Evolutionary conservation across 495 filamentous ascomycete species (phyloP).

Genomic region (Xylaria scruposa): DNA sequence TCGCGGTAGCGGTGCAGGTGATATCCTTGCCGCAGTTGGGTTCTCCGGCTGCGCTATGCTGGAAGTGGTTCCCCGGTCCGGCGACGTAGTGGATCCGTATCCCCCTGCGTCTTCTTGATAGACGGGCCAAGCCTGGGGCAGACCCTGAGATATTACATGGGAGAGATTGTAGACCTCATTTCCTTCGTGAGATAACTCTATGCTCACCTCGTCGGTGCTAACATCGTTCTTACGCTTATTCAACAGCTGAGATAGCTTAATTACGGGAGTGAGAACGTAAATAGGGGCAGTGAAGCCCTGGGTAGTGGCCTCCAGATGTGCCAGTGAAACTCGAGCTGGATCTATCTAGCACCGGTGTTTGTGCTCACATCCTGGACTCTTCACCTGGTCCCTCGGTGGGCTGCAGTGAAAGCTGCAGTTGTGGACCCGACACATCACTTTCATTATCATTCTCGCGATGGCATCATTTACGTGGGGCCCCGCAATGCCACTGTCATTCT

Average conservation of each 20-base stretch:
- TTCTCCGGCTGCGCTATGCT: neutral
- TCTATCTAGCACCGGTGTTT: neutral
- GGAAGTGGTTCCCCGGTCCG: neutral
- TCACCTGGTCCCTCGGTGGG: neutral
- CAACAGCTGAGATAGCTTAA: neutral
- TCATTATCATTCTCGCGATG: neutral
- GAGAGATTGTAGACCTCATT: neutral
- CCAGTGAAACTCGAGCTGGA: neutral
- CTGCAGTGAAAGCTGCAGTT: neutral
- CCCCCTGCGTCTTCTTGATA: neutral
- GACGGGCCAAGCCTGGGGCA: neutral
- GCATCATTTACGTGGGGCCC: neutral
- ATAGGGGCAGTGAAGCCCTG: neutral
- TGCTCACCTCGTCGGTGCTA: neutral
- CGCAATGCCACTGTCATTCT: neutral
- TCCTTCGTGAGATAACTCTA: neutral
- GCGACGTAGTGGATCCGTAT: neutral
- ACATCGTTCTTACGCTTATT: neutral
- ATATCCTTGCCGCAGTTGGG: neutral
- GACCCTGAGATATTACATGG: neutral
- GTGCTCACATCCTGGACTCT: neutral
- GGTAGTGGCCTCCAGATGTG: neutral
- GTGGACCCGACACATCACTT: neutral
- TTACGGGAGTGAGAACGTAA: neutral
- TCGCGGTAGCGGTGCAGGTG: neutral